phyloP scores from a whole-genome alignment of 495 filamentous ascomycete genomes.

The Penicillium salamii region DNA sequence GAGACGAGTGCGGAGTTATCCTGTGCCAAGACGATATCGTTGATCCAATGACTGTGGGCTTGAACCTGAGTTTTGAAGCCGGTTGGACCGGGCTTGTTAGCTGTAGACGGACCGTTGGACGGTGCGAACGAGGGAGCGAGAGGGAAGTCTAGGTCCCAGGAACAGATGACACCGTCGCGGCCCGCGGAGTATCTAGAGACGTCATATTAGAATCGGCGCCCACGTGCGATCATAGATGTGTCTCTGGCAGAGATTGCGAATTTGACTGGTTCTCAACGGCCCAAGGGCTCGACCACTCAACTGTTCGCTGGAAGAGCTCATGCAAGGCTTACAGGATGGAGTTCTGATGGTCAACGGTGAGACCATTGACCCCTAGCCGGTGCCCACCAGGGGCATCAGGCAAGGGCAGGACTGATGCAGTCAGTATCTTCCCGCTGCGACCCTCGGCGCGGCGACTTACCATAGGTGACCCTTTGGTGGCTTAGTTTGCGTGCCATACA shows the following conservation, averaged over 20 bases:
- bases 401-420: slow-evolving; percentile 77
- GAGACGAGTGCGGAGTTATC: slow-evolving; percentile 84
- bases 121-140: slow-evolving; percentile 33
- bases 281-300: no score
- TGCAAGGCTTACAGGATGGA: slow-evolving; percentile 74
- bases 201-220: slow-evolving; percentile 22
- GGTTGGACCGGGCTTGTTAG: slow-evolving; percentile 42
- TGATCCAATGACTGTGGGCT: slow-evolving; percentile 98
- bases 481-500: slow-evolving; percentile 49
- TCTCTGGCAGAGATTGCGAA: no score
- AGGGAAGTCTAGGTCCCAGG: slow-evolving; percentile 77
- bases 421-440: slow-evolving; percentile 13
- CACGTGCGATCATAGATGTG: slow-evolving; percentile 3
- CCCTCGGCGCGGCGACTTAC: slow-evolving; percentile 21
- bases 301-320: no score
- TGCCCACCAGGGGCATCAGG: slow-evolving; percentile 89
- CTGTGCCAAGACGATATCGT: slow-evolving; percentile 86
- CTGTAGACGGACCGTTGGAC: slow-evolving; percentile 30
- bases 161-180: slow-evolving; percentile 92
- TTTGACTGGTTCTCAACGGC: no score
- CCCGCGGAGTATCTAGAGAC: slow-evolving; percentile 82
- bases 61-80: slow-evolving; percentile 89
- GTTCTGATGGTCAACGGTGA: slow-evolving; percentile 80
- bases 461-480: slow-evolving; percentile 51
- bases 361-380: slow-evolving; percentile 88